A percentile compares a stretch with the other conserved stretches of the same genome.
phyloP scores from a whole-genome alignment of 352 stramenopile genomes.

The Halophytophthora batemanensis region DNA sequence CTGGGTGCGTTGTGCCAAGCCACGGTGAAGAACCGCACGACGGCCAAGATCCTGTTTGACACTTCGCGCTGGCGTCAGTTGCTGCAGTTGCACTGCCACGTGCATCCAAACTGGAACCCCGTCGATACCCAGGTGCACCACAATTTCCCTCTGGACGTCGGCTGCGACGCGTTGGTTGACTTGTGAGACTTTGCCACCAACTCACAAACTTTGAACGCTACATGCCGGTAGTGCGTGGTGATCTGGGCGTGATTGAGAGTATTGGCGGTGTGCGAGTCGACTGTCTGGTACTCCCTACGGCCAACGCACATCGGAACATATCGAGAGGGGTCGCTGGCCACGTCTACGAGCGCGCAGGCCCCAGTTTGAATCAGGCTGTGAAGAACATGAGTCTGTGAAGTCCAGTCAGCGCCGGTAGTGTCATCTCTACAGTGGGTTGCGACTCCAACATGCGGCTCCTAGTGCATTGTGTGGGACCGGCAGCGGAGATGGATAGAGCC shows the following conservation, averaged over 20 bases:
- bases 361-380: slow-evolving; percentile 15
- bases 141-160: slow-evolving; percentile 6
- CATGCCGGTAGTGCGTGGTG: slow-evolving; percentile 36
- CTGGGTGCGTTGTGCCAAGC: slow-evolving; percentile 15
- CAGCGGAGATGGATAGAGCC: slow-evolving; percentile 2
- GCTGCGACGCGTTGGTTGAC: slow-evolving; percentile 23
- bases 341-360: slow-evolving; percentile 50
- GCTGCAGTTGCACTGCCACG: slow-evolving; percentile 15
- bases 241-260: slow-evolving; percentile 37
- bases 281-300: slow-evolving; percentile 64
- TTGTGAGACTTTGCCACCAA: slow-evolving; percentile 42
- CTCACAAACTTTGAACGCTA: slow-evolving; percentile 31
- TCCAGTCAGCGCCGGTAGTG: slow-evolving; percentile 5
- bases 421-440: slow-evolving; percentile 49
- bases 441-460: slow-evolving; percentile 37
- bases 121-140: slow-evolving; percentile 7
- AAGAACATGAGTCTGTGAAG: slow-evolving; percentile 6
- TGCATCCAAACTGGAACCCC: slow-evolving; percentile 1
- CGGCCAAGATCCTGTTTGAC: slow-evolving; percentile 5
- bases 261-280: slow-evolving; percentile 35
- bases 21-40: slow-evolving; percentile 5
- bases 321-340: slow-evolving; percentile 35
- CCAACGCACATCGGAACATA: slow-evolving; percentile 33
- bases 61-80: slow-evolving; percentile 18
- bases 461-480: slow-evolving; percentile 55